phyloP scores from a whole-genome alignment of 2,329 filamentous ascomycete species.

The Colletotrichum sp. region DNA sequence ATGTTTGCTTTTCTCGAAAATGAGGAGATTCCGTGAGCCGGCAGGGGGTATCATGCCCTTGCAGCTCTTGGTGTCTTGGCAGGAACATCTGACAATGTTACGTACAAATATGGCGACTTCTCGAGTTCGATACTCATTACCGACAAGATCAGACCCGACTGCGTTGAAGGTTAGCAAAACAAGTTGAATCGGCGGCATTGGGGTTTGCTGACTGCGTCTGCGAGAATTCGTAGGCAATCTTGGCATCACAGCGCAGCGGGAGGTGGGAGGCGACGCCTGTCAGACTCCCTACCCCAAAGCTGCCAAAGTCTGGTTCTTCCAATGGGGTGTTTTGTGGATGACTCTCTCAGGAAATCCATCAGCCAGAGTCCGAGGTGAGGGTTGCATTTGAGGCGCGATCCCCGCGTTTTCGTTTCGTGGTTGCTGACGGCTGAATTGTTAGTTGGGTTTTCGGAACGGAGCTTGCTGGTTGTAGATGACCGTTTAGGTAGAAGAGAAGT shows the following conservation, averaged over 20 bases:
- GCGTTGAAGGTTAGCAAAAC: background rate
- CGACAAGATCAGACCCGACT: background rate
- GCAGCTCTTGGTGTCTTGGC: background rate
- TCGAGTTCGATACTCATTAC: background rate
- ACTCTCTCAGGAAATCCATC: background rate
- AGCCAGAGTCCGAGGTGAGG: background rate
- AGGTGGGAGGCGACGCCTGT: background rate
- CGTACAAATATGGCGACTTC: background rate
- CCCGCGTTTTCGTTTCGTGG: background rate
- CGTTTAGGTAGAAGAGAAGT: background rate
- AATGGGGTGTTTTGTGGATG: background rate
- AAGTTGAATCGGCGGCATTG: background rate
- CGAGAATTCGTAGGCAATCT: background rate
- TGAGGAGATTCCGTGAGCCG: background rate
- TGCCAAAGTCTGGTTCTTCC: background rate
- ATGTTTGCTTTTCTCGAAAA: background rate
- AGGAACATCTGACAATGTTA: background rate
- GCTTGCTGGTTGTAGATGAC: background rate
- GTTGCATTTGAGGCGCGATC: background rate
- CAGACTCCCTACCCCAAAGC: background rate
- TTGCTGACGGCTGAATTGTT: background rate
- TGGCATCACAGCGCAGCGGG: background rate
- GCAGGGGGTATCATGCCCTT: background rate
- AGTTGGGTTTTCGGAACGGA: background rate
- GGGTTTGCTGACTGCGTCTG: background rate